Conservation (phyloP, 768 basidiomycete genomes). For the Gymnopilus junonius region DNA sequence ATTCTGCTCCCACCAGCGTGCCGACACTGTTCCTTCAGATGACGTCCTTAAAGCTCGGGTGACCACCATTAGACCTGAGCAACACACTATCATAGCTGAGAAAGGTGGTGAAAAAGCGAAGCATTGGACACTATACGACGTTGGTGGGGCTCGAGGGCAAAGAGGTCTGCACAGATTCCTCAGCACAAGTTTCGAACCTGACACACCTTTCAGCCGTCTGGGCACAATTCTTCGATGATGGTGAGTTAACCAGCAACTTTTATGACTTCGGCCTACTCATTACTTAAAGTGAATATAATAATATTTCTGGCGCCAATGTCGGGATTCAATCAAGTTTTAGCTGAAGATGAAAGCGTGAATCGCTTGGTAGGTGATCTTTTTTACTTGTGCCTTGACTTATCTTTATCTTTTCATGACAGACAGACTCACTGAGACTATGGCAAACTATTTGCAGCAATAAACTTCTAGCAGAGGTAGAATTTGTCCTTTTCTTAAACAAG, state of each 20-base stretch:
- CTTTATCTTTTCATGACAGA: constrained; percentile 32
- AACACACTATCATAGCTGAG: constrained; percentile 60
- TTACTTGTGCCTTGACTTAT: not conserved
- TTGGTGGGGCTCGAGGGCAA: constrained; percentile 63
- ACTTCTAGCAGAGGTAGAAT: constrained; percentile 53
- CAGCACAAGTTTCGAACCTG: not conserved
- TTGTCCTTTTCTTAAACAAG: constrained; percentile 69
- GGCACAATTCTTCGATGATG: constrained; percentile 74
- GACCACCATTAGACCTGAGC: constrained; percentile 66
- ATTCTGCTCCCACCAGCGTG: not conserved
- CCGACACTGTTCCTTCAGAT: constrained; percentile 32
- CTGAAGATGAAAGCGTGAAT: constrained; percentile 61
- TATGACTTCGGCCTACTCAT: not conserved
- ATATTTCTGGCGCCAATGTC: constrained; percentile 71
- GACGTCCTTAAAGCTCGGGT: constrained; percentile 70
- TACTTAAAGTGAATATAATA: constrained; percentile 55
- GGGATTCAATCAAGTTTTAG: constrained; percentile 65
- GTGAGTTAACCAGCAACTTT: constrained; percentile 33
- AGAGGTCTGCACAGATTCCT: constrained; percentile 42
- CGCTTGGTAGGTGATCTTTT: constrained; percentile 50
- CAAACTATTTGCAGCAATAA: constrained; percentile 62
- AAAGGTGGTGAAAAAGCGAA: constrained; percentile 35
- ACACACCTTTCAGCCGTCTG: constrained; percentile 52
- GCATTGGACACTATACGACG: constrained; percentile 70
- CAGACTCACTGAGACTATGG: constrained; percentile 64